phyloP scores from a whole-genome alignment of 352 stramenopile species.

The Globisporangium carolinianum region DNA sequence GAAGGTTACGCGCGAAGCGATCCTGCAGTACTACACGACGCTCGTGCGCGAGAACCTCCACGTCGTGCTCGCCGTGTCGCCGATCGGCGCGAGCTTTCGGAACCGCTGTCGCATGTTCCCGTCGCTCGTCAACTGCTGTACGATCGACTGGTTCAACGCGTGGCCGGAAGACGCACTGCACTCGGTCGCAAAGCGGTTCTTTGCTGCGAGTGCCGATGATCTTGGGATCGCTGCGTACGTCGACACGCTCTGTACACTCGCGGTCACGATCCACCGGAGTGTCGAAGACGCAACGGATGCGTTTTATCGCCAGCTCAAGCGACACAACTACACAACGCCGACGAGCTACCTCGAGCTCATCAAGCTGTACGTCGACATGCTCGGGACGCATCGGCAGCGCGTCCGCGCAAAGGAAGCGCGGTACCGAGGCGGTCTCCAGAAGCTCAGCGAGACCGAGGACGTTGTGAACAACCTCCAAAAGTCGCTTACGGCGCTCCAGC shows the following conservation, averaged over 20 bases:
- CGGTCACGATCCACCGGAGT: slow-evolving; percentile 90
- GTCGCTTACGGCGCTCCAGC: slow-evolving; percentile 89
- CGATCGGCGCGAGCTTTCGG: slow-evolving; percentile 89
- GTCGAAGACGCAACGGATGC: slow-evolving; percentile 81
- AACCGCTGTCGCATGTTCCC: slow-evolving; percentile 93
- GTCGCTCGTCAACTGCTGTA: slow-evolving; percentile 92
- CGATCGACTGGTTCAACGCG: slow-evolving; percentile 95
- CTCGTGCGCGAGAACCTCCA: slow-evolving; percentile 93
- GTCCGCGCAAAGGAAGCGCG: slow-evolving; percentile 80
- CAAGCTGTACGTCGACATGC: slow-evolving; percentile 89
- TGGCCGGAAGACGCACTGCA: slow-evolving; percentile 93
- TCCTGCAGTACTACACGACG: slow-evolving; percentile 83
- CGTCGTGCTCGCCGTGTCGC: slow-evolving; percentile 90
- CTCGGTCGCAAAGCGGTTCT: slow-evolving; percentile 88
- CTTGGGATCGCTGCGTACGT: slow-evolving; percentile 87
- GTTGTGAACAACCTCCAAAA: slow-evolving; percentile 90
- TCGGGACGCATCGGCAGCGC: slow-evolving; percentile 78
- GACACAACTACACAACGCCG: slow-evolving; percentile 93
- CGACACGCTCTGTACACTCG: slow-evolving; percentile 88
- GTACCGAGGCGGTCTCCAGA: slow-evolving; percentile 85
- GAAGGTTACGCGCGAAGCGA: slow-evolving; percentile 81
- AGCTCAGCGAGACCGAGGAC: slow-evolving; percentile 90
- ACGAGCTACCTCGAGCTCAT: slow-evolving; percentile 96
- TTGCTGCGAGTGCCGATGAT: slow-evolving; percentile 74
- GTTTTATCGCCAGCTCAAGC: slow-evolving; percentile 81